These are phyloP conservation scores for Leucoagaricus sp. DNA, from an alignment of 1,284 basidiomycete genomes.

Conservation along the genomic window DNA sequence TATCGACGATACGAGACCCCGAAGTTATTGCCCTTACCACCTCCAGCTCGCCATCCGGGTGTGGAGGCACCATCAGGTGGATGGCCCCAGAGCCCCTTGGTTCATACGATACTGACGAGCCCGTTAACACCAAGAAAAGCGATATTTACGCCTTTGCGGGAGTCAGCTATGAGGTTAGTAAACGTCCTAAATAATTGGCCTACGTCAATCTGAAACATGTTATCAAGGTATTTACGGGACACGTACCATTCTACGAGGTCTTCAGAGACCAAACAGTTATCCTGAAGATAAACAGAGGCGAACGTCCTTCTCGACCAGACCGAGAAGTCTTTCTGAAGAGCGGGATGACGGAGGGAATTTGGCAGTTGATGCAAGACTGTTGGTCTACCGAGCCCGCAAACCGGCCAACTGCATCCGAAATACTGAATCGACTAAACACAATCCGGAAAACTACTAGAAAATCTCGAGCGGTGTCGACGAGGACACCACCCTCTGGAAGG, in stretches of 20 bases:
- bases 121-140: conserved; percentile 2
- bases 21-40: conserved; percentile 9
- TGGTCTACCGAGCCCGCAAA: conserved; percentile 5
- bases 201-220: too few relatives aligned
- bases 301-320: conserved; percentile 10
- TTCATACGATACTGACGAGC: neutral
- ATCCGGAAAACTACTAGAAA: neutral
- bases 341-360: conserved; percentile 13
- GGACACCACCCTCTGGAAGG: neutral
- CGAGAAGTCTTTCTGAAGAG: neutral
- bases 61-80: conserved; percentile 10
- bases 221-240: conserved; percentile 20
- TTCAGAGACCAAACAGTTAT: conserved; percentile 17
- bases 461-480: neutral
- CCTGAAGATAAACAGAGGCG: conserved; percentile 1
- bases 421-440: neutral
- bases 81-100: conserved; percentile 14
- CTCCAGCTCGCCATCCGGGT: neutral
- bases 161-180: conserved; percentile 17
- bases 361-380: conserved; percentile 15
- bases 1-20: conserved; percentile 7
- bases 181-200: conserved; percentile 8
- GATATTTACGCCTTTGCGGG: conserved; percentile 17
- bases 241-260: conserved; percentile 25
- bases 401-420: conserved; percentile 9